Evolutionary conservation across 371 early-diverging fungal genomes (phyloP).

Genomic region (Nosema granulosis): DNA sequence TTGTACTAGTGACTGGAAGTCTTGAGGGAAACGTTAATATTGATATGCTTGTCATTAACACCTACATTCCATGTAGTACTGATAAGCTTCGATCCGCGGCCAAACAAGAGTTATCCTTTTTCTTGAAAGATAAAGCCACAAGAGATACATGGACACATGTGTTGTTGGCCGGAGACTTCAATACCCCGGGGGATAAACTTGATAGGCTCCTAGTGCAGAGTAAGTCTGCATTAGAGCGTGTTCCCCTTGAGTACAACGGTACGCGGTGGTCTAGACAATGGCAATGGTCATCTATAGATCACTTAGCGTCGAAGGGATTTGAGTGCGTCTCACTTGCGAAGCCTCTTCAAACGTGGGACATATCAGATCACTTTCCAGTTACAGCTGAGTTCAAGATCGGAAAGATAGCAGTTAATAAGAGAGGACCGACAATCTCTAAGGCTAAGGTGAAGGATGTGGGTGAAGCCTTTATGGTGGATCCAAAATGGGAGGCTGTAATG

Average conservation of each 20-base stretch:
- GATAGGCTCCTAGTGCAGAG: too few species aligned
- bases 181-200: too few species aligned
- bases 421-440: neutral
- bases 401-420: neutral
- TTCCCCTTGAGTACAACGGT: neutral
- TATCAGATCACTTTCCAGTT: constrained; percentile 12
- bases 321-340: neutral
- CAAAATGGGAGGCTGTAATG: constrained; percentile 5
- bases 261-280: neutral
- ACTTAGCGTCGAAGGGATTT: neutral
- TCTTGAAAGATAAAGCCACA: too few species aligned
- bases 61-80: too few species aligned
- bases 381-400: neutral
- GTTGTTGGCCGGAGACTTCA: too few species aligned
- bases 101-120: too few species aligned
- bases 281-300: constrained; percentile 2
- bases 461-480: neutral
- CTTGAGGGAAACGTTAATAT: too few species aligned
- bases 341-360: constrained; percentile 1
- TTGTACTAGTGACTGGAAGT: too few species aligned
- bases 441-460: constrained; percentile 9
- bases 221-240: neutral
- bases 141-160: too few species aligned
- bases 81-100: too few species aligned
- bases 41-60: too few species aligned